Evolutionary conservation across 768 basidiomycete genomes (phyloP).

Genomic region (Lactarius psammicola): DNA sequence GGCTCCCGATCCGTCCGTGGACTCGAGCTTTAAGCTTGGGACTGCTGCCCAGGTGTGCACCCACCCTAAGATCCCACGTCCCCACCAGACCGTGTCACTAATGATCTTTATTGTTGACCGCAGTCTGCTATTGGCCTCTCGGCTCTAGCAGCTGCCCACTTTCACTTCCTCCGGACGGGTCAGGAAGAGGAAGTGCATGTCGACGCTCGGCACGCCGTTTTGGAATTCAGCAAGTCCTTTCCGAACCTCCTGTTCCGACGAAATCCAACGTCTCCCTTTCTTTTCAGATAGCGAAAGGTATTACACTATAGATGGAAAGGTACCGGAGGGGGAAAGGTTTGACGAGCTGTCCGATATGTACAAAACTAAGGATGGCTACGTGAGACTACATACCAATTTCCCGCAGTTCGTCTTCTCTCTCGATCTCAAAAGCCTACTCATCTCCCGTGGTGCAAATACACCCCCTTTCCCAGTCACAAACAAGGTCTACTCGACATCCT

Average conservation of each 20-base stretch:
- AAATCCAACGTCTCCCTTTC: background rate
- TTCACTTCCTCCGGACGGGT: slow-evolving; percentile 48
- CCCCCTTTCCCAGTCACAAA: slow-evolving; percentile 25
- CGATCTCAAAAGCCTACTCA: background rate
- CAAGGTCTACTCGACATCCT: slow-evolving; percentile 27
- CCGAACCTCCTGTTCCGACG: background rate
- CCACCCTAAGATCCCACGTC: background rate
- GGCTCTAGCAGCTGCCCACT: slow-evolving; percentile 51
- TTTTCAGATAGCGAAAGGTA: slow-evolving; percentile 49
- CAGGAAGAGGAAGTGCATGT: slow-evolving; percentile 49
- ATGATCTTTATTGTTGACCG: no score
- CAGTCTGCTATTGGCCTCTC: slow-evolving; percentile 51
- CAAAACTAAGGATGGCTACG: slow-evolving; percentile 50
- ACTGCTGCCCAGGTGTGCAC: slow-evolving; percentile 49
- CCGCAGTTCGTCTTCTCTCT: slow-evolving; percentile 46
- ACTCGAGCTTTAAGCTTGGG: slow-evolving; percentile 56
- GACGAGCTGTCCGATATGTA: slow-evolving; percentile 55
- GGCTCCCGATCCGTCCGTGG: slow-evolving; percentile 44
- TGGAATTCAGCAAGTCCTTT: slow-evolving; percentile 50
- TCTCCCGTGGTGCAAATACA: no score
- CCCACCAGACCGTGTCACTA: no score
- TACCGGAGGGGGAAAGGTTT: slow-evolving; percentile 39
- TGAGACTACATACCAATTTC: slow-evolving; percentile 64
- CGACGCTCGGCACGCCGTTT: slow-evolving; percentile 53
- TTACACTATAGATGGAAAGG: slow-evolving; percentile 45